phyloP scores from a whole-genome alignment of 306 rosid species.

The Bauhinia variegata region DNA sequence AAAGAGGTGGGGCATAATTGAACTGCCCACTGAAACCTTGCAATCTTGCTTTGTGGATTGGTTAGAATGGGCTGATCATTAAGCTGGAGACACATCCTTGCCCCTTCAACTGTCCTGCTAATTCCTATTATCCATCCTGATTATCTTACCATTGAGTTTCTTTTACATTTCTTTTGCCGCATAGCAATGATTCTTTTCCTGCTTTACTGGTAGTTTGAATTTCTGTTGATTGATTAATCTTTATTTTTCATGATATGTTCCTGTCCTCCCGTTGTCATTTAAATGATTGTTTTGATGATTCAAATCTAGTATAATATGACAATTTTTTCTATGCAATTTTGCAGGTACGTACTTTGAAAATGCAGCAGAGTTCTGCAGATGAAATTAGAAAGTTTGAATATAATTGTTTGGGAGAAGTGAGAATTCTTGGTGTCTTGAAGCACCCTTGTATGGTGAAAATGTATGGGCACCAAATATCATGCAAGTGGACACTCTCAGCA shows the following conservation, averaged over 20 bases:
- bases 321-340: constrained; percentile 40
- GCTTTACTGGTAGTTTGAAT: background rate
- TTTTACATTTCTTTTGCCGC: background rate
- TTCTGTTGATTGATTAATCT: constrained; percentile 11
- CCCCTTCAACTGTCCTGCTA: background rate
- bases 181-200: background rate
- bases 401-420: constrained; percentile 87
- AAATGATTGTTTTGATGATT: constrained; percentile 12
- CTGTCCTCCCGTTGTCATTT: background rate
- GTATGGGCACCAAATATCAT: constrained; percentile 89
- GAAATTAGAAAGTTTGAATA: constrained; percentile 72
- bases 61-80: background rate
- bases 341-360: constrained; percentile 77
- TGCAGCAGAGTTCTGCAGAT: constrained; percentile 56
- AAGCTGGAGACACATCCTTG: background rate
- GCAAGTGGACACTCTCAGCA: constrained; percentile 71
- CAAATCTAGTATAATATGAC: constrained; percentile 16
- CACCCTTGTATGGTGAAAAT: constrained; percentile 91
- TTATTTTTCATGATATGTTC: constrained; percentile 13
- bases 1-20: too few relatives aligned
- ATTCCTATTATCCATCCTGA: background rate
- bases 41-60: background rate
- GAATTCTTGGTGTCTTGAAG: constrained; percentile 79
- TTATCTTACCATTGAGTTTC: too few relatives aligned
- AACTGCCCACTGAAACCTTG: too few relatives aligned